A percentile compares a stretch with the other conserved stretches of the same genome.
Conservation (phyloP, 139 green algal genomes). For the Raphidocelis subcapitata region DNA sequence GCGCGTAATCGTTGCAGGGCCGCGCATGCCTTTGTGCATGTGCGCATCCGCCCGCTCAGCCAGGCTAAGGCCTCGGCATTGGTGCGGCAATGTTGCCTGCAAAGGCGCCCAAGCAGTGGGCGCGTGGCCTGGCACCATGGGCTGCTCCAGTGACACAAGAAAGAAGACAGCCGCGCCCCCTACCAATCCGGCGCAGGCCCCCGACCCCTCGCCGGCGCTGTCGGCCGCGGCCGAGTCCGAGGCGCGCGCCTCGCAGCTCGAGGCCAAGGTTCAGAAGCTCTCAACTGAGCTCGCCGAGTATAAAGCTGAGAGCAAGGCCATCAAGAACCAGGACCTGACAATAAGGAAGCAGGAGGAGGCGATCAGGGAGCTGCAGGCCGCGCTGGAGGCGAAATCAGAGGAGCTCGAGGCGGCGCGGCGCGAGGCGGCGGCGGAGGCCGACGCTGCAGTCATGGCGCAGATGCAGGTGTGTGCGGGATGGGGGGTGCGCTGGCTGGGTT, state of each 20-base stretch:
- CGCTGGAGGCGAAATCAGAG: constrained; percentile 22
- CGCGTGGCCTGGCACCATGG: too few relatives aligned
- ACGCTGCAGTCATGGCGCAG: constrained; percentile 38
- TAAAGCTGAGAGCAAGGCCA: constrained; percentile 69
- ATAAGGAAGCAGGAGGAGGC: constrained; percentile 60
- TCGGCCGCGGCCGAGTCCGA: constrained; percentile 61
- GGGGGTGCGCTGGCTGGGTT: too few relatives aligned
- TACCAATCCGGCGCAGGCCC: constrained; percentile 59
- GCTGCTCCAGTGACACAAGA: too few relatives aligned
- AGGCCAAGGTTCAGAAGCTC: constrained; percentile 28
- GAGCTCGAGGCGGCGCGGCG: constrained; percentile 47
- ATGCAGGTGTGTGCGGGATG: constrained; percentile 42
- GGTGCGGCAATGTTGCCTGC: too few relatives aligned
- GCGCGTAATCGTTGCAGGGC: too few relatives aligned
- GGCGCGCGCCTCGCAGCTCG: constrained; percentile 43
- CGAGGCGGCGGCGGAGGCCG: constrained; percentile 51
- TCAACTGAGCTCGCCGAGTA: constrained; percentile 80
- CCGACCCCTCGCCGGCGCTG: constrained; percentile 82
- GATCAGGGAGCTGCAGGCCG: constrained; percentile 34
- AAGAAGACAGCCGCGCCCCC: too few relatives aligned
- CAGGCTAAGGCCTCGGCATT: too few relatives aligned
- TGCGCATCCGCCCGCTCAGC: too few relatives aligned
- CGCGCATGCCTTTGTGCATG: too few relatives aligned
- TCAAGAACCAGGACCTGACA: constrained; percentile 88
- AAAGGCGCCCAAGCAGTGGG: too few relatives aligned